These are phyloP conservation scores for Hura crepitans DNA, from an alignment of 441 rosid genomes.

Conservation along the genomic window DNA sequence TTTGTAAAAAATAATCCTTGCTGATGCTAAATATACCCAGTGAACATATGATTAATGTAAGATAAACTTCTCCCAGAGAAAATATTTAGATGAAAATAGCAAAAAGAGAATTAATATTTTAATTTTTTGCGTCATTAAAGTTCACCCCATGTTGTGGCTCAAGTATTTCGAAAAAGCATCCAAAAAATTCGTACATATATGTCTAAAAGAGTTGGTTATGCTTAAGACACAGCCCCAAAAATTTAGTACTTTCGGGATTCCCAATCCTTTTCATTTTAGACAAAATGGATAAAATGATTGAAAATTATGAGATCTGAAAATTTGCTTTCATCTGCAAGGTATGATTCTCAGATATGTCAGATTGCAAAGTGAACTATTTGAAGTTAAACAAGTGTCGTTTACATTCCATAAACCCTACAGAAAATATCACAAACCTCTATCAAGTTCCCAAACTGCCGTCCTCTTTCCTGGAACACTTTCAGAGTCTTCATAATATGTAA, in stretches of 20 bases:
- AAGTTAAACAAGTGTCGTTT: neutral
- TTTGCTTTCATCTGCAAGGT: slow-evolving; percentile 4
- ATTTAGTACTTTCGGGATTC: neutral
- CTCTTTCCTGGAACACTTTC: slow-evolving; percentile 79
- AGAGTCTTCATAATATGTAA: slow-evolving; percentile 91
- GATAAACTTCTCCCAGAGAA: neutral
- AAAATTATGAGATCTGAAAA: neutral
- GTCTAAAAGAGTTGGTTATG: neutral
- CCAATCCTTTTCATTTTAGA: neutral
- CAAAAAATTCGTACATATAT: neutral
- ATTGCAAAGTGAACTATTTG: neutral
- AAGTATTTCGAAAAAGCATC: slow-evolving; percentile 2
- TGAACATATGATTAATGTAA: neutral
- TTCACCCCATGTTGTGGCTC: neutral
- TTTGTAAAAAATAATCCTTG: slow-evolving; percentile 6
- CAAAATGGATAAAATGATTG: neutral
- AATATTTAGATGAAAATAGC: neutral
- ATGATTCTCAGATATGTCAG: neutral
- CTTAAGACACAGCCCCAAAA: neutral
- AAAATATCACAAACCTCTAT: slow-evolving; percentile 56
- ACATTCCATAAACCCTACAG: slow-evolving; percentile 15
- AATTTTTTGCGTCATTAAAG: neutral
- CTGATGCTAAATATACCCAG: neutral
- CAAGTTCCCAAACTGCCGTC: slow-evolving; percentile 98
- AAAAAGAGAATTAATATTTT: neutral